Conservation (phyloP, 106 monocot genomes). For the Gastrodia elata region DNA sequence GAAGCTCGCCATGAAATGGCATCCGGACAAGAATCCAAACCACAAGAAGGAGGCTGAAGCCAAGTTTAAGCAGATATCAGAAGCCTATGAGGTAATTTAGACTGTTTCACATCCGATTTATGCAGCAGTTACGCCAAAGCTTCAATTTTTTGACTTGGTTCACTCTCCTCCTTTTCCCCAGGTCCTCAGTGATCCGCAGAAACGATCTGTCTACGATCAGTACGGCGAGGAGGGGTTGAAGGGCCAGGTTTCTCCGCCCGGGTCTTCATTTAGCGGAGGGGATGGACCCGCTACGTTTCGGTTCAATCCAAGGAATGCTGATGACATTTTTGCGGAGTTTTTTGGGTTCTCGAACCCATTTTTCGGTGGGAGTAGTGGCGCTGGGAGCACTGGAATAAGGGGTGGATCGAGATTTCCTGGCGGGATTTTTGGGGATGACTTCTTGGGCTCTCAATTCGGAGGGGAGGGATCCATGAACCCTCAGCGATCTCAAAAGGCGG, state of each 20-base stretch:
- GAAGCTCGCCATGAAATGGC: conserved; percentile 95
- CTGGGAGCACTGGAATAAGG: conserved; percentile 16
- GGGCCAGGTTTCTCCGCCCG: conserved; percentile 36
- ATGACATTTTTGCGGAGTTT: conserved; percentile 77
- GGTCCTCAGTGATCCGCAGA: conserved; percentile 81
- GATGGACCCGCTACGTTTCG: conserved; percentile 31
- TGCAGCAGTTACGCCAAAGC: background rate
- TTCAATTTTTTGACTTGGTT: background rate
- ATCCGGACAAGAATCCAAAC: conserved; percentile 91
- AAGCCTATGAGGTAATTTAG: conserved; percentile 61
- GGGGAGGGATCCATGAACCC: conserved; percentile 28
- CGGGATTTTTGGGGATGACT: conserved; percentile 23
- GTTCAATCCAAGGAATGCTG: conserved; percentile 57
- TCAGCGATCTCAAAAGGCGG: conserved; percentile 38
- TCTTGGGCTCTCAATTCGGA: conserved; percentile 21
- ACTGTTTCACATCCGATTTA: background rate
- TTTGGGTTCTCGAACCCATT: conserved; percentile 64
- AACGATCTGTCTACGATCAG: conserved; percentile 69
- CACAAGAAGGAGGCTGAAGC: conserved; percentile 90
- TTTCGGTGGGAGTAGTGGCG: conserved; percentile 29
- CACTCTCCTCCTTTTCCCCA: background rate
- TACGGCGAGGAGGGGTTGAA: conserved; percentile 71
- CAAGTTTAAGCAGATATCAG: conserved; percentile 92
- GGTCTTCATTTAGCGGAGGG: conserved; percentile 21
- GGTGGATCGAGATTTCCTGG: conserved; percentile 26